Evolutionary conservation across 306 rosid genomes (phyloP), one percentile per base, ranked within the genome.

Genomic region (Hippophae rhamnoides): DNA sequence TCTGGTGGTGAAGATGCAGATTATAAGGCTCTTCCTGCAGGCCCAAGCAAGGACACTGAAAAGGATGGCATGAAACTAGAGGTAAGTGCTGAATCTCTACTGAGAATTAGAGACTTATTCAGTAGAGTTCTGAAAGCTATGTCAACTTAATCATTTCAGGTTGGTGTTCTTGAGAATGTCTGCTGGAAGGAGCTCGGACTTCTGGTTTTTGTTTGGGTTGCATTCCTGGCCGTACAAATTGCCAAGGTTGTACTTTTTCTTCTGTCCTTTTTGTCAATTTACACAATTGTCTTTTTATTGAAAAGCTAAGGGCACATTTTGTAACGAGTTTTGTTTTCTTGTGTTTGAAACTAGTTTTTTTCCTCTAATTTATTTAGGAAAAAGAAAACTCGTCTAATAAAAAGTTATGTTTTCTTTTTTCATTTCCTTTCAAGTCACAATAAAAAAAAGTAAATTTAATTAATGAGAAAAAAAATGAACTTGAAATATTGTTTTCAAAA

Each of bases 181-280:
- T 73, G 47, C 68, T 81, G 97, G 95, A 89, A 85, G 78, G 94
- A 89, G 62, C 50, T 76, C 44, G 90, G 90, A 69, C 84, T 89
- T 61, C 89, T 89, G 44, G 67, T 47, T 13, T 83, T 89, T 62
- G 97, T 89, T 68, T 89, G 97, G 97, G 41, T 83, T 65, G 68
- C 90, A 53, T 85, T 89, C 65, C 90, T 89, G 43, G 78, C 55
- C 13, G 25, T 89, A 51, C 96, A 89, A 69, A 79, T 89, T 43
- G 76, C 65, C 58, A 81, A 31, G 38, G 38, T 31, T 31, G 38
- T 31, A 31, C 38, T 31, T 31, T 31, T 31, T 31, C 38, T 31
- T 31, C 38, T 31, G 5, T 31, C 38, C 38, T 31, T 31, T 31
- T 2, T 31, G 38, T 31, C 3, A 31, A 31, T 31, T 31, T 2